phyloP scores from a whole-genome alignment of 768 basidiomycete genomes.

The Russula lepida region DNA sequence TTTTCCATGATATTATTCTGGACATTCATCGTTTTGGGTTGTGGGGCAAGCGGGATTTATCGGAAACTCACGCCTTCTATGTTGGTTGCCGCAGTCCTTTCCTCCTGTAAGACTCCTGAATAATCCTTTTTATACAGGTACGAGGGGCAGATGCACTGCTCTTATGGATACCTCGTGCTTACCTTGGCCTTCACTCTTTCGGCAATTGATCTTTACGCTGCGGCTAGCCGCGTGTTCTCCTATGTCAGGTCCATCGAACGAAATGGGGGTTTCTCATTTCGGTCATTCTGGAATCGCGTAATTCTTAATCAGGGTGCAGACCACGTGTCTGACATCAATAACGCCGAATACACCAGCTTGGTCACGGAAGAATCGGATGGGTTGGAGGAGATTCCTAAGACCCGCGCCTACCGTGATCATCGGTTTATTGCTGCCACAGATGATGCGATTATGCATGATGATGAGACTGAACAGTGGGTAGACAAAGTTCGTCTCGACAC shows the following conservation, averaged over 20 bases:
- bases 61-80: constrained; percentile 74
- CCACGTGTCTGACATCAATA: constrained; percentile 13
- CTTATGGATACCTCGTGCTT: constrained; percentile 53
- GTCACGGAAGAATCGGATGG: constrained; percentile 48
- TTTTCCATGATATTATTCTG: constrained; percentile 58
- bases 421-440: constrained; percentile 3
- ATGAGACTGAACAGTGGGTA: constrained; percentile 46
- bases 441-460: constrained; percentile 20
- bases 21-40: constrained; percentile 50
- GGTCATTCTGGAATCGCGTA: constrained; percentile 48
- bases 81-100: constrained; percentile 44
- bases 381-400: constrained; percentile 41
- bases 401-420: constrained; percentile 7
- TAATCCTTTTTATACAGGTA: constrained; percentile 42
- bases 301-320: constrained; percentile 40
- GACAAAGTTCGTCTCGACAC: constrained; percentile 37
- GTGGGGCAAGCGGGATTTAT: constrained; percentile 62
- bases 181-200: constrained; percentile 40
- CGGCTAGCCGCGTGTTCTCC: constrained; percentile 41
- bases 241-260: constrained; percentile 34
- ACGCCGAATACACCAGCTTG: constrained; percentile 53
- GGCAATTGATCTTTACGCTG: constrained; percentile 44
- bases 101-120: background rate
- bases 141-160: constrained; percentile 49
- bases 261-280: constrained; percentile 37